A percentile compares a stretch with the other conserved stretches of the same genome.
These are phyloP conservation scores for Wickerhamia fluorescens DNA, from an alignment of 805 yeast genomes.

Conservation along the genomic window DNA sequence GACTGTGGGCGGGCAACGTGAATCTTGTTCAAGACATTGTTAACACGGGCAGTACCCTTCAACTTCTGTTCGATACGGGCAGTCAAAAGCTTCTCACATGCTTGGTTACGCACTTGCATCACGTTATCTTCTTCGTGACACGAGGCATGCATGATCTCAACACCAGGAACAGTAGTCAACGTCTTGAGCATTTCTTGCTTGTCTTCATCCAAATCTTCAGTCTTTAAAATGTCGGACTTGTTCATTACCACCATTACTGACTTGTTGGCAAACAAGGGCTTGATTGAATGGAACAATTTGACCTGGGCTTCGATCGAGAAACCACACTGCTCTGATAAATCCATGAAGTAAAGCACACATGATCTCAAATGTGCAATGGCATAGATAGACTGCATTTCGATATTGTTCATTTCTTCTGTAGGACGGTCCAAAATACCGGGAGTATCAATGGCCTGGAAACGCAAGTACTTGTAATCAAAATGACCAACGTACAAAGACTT, in stretches of 20 bases:
- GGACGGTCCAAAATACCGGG: conserved; percentile 99
- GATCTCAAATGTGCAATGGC: conserved; percentile 98
- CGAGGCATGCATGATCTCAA: conserved; percentile 88
- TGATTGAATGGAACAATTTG: conserved; percentile 91
- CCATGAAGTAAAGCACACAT: conserved; percentile 96
- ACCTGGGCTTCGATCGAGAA: conserved; percentile 96
- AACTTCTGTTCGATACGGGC: conserved; percentile 95
- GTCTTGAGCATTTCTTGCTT: conserved; percentile 66
- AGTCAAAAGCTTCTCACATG: conserved; percentile 93
- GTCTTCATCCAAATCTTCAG: conserved; percentile 75
- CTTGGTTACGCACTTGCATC: conserved; percentile 92
- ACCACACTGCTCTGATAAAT: conserved; percentile 98
- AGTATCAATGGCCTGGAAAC: conserved; percentile 98
- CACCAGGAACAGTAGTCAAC: conserved; percentile 63
- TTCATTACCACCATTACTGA: conserved; percentile 93
- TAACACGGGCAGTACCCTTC: conserved; percentile 85
- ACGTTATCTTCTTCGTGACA: conserved; percentile 92
- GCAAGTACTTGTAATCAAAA: conserved; percentile 93
- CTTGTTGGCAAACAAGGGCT: conserved; percentile 95
- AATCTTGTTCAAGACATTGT: conserved; percentile 86
- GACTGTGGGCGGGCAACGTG: conserved; percentile 88
- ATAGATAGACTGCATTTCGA: conserved; percentile 98
- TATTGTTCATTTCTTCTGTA: conserved; percentile 98
- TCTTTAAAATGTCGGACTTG: conserved; percentile 84
- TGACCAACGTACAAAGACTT: conserved; percentile 97